Evolutionary conservation across 192 early-diverging fungal species (phyloP), one percentile per base, ranked within the genome.

Genomic region (Entomortierella chlamydospora): DNA sequence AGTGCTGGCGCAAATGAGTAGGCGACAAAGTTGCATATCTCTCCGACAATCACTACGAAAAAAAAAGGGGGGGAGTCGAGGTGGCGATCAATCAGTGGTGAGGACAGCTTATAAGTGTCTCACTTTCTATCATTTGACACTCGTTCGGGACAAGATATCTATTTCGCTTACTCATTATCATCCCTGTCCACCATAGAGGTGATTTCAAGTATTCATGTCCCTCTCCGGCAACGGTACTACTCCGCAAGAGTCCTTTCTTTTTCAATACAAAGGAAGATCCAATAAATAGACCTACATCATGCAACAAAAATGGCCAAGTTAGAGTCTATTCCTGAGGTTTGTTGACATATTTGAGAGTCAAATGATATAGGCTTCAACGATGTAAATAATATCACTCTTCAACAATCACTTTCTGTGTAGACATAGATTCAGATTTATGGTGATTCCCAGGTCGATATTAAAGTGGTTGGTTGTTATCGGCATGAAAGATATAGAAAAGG

Each of bases 1-100:
- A 99, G 95, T n/a, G 97, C 97, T 4, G 93, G 95, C n/a, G 95
- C 94, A 85, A 95, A 99, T 37, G 94, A 91, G 73, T 99, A 99
- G n/a, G 97, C 97, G 2, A 93, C 87, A 87, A 99, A 97, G 84
- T 99, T 99, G 62, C 94, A 93, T 52, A 93, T 82, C 85, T 99
- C 97, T 26, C 97, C 97, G 51, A 97, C 71, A 22, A 93, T 91
- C 97, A 99, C 94, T 95, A 87, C 56, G 12, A 64, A 37, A 4
- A 42, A 41, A 13, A 22, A 49, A 31, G 28, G 10, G 37, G 47
- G 31, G 56, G 34, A 37, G 4, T 37, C 10, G 4, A 7, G 34
- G 4, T 37, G 10, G 4, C 4, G 34, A 37, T 37, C 34, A 37
- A 7, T 37, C 34, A 37, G 10, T 37, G 34, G 5, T 37, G 34